Base-by-base conservation (phyloP, 495 filamentous ascomycete species). In the Xylaria cubensis region DNA sequence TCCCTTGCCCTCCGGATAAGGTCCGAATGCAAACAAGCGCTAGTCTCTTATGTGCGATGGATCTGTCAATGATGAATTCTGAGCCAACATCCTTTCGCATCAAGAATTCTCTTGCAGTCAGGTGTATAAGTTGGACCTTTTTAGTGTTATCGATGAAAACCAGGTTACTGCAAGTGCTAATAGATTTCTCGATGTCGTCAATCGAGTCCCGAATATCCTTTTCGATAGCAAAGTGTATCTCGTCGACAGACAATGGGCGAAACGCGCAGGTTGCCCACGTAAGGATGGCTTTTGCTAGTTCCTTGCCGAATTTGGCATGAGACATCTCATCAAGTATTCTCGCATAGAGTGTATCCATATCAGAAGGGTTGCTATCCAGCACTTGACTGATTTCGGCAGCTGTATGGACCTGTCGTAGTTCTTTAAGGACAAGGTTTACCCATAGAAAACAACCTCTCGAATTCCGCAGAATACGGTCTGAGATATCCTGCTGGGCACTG, bases 381-480 rank as follows among this genome's bases (percentile, higher is more conserved):
- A 78, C 75, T 17, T 19, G 67, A 3, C 79, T 71, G 71, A 82
- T 80, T 0, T 63, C 76, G 34, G 80, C 78, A 8, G 74, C 72
- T 0, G 74, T 82, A 67, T 73, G 81, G 0, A 66, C 69, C 24
- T 67, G 63, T 44, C 74, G 73, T 4, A 83, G 71, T 44, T 80
- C 78, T 56, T 79, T 51, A 1, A 81, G 58, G 3, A 82, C 78
- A 6, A 83, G 76, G 4, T 75, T 72, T 0, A 65, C 51, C 81
- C 81, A 83, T 21, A 83, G 70, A 26, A 82, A 83, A 0, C 74
- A 81, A 4, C 81, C 81, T 0, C 67, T 69, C 0, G 81, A 78
- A 15, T 79, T 81, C 0, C n/a, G 21, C 1, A 83, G 44, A n/a
- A 83, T 79, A 36, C 75, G 77, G 1, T 77, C 75, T 48, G 74